Base-by-base conservation (phyloP, 768 basidiomycete genomes). In the Rhodotorula paludigena region DNA sequence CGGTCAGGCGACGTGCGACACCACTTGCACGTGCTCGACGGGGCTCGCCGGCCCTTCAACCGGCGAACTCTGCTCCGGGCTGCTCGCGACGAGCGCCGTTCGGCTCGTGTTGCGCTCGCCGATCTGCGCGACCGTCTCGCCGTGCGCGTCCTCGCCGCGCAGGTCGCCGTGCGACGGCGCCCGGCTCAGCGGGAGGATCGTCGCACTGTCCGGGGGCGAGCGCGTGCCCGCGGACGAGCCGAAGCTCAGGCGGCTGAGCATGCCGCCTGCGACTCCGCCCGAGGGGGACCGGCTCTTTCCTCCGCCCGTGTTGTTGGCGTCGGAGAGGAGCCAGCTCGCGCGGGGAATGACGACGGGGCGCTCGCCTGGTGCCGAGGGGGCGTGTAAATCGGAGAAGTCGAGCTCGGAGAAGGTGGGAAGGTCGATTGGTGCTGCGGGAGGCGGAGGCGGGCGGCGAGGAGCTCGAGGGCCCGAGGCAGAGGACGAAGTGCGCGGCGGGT, bases 391-490 rank as follows among this genome's bases (percentile, higher is more conserved):
- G 57, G 61, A 42, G 21, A 68, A 68, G 47, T 71, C 70, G 58
- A 71, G 70, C 44, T 71, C 65, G 15, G 54, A 16, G 42, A 71
- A 67, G 54, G 60, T 64, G 3, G 71, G 71, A 12, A 72, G 60
- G 25, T 49, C 54, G 51, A 72, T 28, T 14, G 69, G 61, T 2
- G 65, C 62, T 8, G 66, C 47, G 2, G 71, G 66, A 23, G 71
- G 71, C 8, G 70, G 70, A 21, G 70, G 70, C 5, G 61, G 55
- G 15, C 69, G 55, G 35, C 60, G 62, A 0, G 54, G 12, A 1
- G 7, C 15, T 12, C 16, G 41, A 2, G n/a, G 32, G 4, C 7
- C 20, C 49, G 49, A 51, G 49, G n/a, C n/a, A n/a, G n/a, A n/a
- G n/a, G n/a, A n/a, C n/a, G n/a, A n/a, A n/a, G n/a, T n/a, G n/a